Percentiles rank a stretch among this genome's conserved stretches.
phyloP scores from a whole-genome alignment of 164 flowering plant genomes.

The Piper betle region DNA sequence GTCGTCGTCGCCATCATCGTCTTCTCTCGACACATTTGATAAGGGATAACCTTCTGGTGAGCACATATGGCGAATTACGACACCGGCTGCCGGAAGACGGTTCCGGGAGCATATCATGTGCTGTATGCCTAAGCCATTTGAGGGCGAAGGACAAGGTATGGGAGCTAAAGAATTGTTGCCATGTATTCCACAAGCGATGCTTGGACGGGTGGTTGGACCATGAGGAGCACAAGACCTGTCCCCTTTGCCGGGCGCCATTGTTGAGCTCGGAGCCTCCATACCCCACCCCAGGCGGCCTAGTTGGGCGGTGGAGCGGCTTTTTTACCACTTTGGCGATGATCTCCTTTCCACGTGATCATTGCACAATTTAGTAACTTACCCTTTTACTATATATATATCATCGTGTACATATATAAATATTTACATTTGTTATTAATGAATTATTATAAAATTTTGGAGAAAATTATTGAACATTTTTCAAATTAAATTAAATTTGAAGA shows the following conservation, averaged over 20 bases:
- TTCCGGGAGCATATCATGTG: constrained; percentile 31
- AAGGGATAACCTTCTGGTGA: constrained; percentile 14
- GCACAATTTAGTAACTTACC: neutral
- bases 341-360: constrained; percentile 1
- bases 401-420: too few species aligned
- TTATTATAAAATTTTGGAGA: too few species aligned
- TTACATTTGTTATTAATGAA: too few species aligned
- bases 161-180: constrained; percentile 41
- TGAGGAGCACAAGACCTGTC: constrained; percentile 37
- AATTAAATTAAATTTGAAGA: too few species aligned
- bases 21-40: constrained; percentile 16
- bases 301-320: constrained; percentile 12
- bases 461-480: too few species aligned
- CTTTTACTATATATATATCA: too few species aligned
- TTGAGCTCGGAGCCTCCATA: constrained; percentile 1
- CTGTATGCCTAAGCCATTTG: constrained; percentile 46
- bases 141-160: constrained; percentile 27
- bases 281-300: constrained; percentile 3
- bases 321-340: constrained; percentile 14
- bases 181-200: constrained; percentile 55
- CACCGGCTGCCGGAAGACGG: constrained; percentile 5
- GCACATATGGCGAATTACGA: constrained; percentile 5
- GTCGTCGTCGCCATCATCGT: neutral
- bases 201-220: constrained; percentile 48
- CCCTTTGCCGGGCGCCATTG: constrained; percentile 15